Conservation (phyloP, 2,329 filamentous ascomycete species). For the Ophiostoma pallidulum region DNA sequence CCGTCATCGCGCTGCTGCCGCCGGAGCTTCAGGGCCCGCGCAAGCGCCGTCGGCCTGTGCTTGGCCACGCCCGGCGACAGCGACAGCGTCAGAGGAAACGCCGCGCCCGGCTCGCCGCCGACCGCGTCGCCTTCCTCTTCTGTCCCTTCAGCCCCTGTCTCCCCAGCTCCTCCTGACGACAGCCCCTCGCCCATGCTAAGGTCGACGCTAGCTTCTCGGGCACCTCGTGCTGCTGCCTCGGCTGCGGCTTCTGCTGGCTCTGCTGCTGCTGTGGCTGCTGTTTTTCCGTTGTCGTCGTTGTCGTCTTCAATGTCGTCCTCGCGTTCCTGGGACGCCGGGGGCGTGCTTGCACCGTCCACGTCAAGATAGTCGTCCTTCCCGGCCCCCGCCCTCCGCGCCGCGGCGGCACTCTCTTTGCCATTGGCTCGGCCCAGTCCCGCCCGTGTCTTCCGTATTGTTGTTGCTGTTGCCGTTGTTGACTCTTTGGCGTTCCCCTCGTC, state of each 20-base stretch:
- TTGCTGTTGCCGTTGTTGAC: background rate
- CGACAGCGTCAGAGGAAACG: slow-evolving; percentile 4
- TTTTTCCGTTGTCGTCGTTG: background rate
- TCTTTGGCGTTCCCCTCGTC: background rate
- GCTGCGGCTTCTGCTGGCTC: background rate
- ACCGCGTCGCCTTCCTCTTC: background rate
- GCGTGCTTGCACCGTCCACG: slow-evolving; percentile 1
- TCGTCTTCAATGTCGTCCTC: background rate
- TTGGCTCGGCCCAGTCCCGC: background rate
- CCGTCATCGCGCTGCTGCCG: too few relatives aligned
- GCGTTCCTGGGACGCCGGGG: background rate
- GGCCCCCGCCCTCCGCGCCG: background rate
- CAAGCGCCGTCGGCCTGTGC: background rate
- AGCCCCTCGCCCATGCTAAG: slow-evolving; percentile 10
- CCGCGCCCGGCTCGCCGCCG: background rate
- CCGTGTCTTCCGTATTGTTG: background rate
- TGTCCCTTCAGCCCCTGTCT: background rate
- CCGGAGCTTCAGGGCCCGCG: too few relatives aligned
- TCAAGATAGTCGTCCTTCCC: background rate
- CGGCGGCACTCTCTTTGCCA: slow-evolving; percentile 1
- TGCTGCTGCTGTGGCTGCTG: background rate
- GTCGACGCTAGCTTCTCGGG: slow-evolving; percentile 10
- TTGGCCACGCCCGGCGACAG: slow-evolving; percentile 7
- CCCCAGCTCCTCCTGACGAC: too few relatives aligned
- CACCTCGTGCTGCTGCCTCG: background rate